Base-by-base conservation (phyloP, 2,329 filamentous ascomycete genomes). In the Coniochaeta ligniaria region DNA sequence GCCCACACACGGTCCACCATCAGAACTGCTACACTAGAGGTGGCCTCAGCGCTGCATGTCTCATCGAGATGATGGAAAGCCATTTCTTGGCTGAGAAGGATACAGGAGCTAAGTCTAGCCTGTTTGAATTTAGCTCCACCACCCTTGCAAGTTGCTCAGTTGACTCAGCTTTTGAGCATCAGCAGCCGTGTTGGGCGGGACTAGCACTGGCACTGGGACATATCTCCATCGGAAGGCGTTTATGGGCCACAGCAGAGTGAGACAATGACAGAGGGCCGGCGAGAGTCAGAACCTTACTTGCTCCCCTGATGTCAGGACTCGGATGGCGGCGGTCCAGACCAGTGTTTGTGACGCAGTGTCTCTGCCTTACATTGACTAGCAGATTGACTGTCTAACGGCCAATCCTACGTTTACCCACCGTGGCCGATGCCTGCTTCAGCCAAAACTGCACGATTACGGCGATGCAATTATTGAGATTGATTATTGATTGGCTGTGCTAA, bases 11-110 rank as follows among this genome's bases (percentile, higher is more conserved):
- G 45, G 4, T 28, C 45, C 45, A n/a, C 31, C 35, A 41, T n/a
- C 31, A 9, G 11, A 16, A 41, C 11, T 41, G 38, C 38, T 31
- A 56, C n/a, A n/a, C n/a, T n/a, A n/a, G n/a, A n/a, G 31, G 14
- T 56, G 54, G 54, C 33, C 31, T 35, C 54, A 36, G 54, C 54
- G 54, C 54, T 36, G 31, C 54, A 56, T 22, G 54, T 56, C 54
- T 56, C 54, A 56, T 36, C 54, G 17, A 36, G 33, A 52, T 52
- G 47, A 52, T 52, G 6, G 47, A 28, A 22, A 52, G 5, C 43
- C 43, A 31, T 52, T 52, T 22, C 43, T 47, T 47, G 43, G 43
- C 20, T 17, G 22, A 31, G 31, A 12, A 14, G 5, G n/a, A 52
- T 3, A 24, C 22, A 31, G 47, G 11, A 52, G 45, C 22, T 22